Evolutionary conservation across 192 early-diverging fungal genomes (phyloP), one percentile per base, ranked within the genome.

Genomic region (Lunasporangiospora selenospora): DNA sequence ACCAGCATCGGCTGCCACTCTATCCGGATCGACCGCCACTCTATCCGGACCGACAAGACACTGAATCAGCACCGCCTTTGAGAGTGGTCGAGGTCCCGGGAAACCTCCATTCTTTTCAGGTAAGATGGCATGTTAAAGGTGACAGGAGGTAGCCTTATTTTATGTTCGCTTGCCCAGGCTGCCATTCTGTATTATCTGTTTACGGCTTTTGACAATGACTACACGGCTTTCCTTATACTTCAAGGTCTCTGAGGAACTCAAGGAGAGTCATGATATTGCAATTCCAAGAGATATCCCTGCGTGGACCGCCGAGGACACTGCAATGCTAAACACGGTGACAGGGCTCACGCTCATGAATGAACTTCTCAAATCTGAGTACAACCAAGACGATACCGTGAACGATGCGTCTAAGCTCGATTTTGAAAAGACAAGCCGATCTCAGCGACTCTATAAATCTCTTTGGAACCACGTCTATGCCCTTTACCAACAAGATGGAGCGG

Each of bases 281-380:
- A 51, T 69, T 32, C 66, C 66, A 13, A 34, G 43, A 1, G 50
- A 59, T 24, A 48, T 61, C 11, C 58, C 58, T 5, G 12, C 31
- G 1, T 67, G 56, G 65, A 59, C 65, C 29, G 65, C 34, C 0
- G 56, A 47, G 24, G 65, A 67, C 32, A 53, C 65, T 2, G 41
- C 32, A 23, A 26, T 24, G 0, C 34, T 59, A 1, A 18, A 53
- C 10, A 59, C 56, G 6, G 42, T 42, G 7, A 30, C 46, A 0
- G 65, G 56, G 30, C 53, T 53, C 31, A 56, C 50, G 18, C 38
- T 67, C 37, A 67, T 67, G 65, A 24, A 37, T 6, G 49, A 53
- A 7, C 30, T 67, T n/a, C 19, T 58, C 10, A 43, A 58, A 19
- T 21, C 21, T 13, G 53, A 57, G 18, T 66, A 66, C 33, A 58